These are phyloP conservation scores for Blumeriella jaapii DNA, from an alignment of 2,329 filamentous ascomycete genomes.

Conservation along the genomic window DNA sequence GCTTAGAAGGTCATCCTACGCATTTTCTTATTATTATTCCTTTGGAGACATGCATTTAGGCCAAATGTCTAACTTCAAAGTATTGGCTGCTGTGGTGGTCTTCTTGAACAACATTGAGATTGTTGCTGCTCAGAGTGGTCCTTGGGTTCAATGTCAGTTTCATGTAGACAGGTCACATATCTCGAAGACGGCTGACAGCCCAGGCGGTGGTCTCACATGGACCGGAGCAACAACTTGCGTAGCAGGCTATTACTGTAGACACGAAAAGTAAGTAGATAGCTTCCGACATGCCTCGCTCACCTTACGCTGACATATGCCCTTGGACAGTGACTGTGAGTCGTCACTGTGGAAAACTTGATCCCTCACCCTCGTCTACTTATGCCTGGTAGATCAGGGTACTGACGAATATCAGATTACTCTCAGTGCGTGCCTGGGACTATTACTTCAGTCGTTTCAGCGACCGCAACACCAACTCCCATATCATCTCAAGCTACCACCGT, in stretches of 20 bases:
- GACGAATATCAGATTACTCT: constrained; percentile 12
- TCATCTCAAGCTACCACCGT: constrained; percentile 1
- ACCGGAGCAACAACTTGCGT: constrained; percentile 24
- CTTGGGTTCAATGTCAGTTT: constrained; percentile 16
- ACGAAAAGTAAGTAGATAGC: constrained; percentile 8
- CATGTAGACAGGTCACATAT: neutral
- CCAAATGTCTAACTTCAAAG: constrained; percentile 13
- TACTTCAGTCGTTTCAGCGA: neutral
- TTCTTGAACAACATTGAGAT: constrained; percentile 14
- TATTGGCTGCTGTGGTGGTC: constrained; percentile 13
- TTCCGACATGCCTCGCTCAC: neutral
- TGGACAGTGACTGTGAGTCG: constrained; percentile 1
- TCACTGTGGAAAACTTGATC: neutral
- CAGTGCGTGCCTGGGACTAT: constrained; percentile 17
- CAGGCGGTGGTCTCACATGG: constrained; percentile 25
- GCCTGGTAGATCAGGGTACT: neutral
- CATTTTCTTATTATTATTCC: too few species aligned
- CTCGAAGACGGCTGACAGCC: constrained; percentile 1
- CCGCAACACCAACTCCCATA: constrained; percentile 5
- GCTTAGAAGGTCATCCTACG: too few species aligned
- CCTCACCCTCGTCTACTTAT: neutral
- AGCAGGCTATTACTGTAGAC: constrained; percentile 22
- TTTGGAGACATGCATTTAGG: too few species aligned
- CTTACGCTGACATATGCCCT: too few species aligned
- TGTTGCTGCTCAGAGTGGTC: constrained; percentile 11